Evolutionary conservation across 2,329 filamentous ascomycete species (phyloP).

Genomic region (Colletotrichum shisoi): DNA sequence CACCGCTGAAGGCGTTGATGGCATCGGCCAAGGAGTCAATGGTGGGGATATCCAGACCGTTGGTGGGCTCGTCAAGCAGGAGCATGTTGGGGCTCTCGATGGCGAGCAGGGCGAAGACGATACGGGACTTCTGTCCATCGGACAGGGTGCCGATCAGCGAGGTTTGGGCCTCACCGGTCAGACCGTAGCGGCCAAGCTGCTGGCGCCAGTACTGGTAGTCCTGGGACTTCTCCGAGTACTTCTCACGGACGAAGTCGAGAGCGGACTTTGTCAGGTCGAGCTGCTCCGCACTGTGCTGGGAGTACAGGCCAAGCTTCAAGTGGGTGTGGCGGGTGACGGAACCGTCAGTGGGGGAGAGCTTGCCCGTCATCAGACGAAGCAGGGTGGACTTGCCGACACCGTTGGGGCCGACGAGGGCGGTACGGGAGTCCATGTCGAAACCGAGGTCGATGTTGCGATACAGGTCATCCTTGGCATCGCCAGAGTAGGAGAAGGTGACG

Average conservation of each 20-base stretch:
- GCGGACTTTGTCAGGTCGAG: constrained; percentile 97
- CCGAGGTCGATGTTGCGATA: constrained; percentile 97
- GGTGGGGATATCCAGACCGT: constrained; percentile 98
- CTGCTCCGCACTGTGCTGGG: constrained; percentile 97
- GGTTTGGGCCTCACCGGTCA: constrained; percentile 92
- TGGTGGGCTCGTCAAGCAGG: constrained; percentile 96
- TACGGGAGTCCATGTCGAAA: constrained; percentile 99
- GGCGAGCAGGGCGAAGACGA: constrained; percentile 94
- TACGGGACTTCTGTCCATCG: constrained; percentile 96
- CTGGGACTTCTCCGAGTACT: constrained; percentile 86
- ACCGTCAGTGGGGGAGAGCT: constrained; percentile 84
- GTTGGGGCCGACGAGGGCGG: constrained; percentile 95
- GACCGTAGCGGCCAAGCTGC: constrained; percentile 92
- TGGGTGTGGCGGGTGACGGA: constrained; percentile 92
- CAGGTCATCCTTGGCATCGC: constrained; percentile 85
- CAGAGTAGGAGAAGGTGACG: constrained; percentile 98
- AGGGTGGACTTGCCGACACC: constrained; percentile 99
- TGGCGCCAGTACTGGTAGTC: constrained; percentile 99
- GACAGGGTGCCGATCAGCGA: constrained; percentile 97
- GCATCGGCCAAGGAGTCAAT: constrained; percentile 97
- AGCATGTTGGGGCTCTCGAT: constrained; percentile 98
- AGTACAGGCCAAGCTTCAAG: constrained; percentile 97
- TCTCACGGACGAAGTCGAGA: constrained; percentile 96
- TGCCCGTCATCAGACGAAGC: constrained; percentile 94
- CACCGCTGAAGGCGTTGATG: constrained; percentile 94